These are phyloP conservation scores for Fraxinus latifolia DNA, from an alignment of 305 asterid genomes.

Conservation along the genomic window DNA sequence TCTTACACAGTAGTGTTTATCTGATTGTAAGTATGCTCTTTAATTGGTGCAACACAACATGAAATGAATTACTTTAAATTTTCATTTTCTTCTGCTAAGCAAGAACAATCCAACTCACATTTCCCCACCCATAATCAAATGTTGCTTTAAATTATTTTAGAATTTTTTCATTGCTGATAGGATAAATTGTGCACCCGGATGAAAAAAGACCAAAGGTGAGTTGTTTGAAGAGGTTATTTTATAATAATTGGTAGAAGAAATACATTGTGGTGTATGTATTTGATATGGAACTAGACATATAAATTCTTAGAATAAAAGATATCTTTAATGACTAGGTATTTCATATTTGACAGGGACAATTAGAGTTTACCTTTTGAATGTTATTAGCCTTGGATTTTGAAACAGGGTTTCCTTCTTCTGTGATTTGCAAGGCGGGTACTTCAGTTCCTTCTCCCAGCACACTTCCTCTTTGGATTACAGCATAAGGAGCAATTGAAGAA, in stretches of 20 bases:
- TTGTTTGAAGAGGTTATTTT: neutral
- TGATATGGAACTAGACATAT: neutral
- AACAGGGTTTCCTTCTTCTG: constrained; percentile 33
- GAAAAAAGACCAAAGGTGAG: neutral
- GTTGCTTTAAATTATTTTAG: neutral
- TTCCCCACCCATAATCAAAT: neutral
- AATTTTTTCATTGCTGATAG: neutral
- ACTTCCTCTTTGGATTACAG: constrained; percentile 61
- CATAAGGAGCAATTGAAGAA: constrained; percentile 58
- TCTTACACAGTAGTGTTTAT: neutral
- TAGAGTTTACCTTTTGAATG: constrained; percentile 34
- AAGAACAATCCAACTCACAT: neutral
- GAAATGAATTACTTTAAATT: neutral
- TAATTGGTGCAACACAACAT: neutral
- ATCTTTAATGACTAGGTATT: neutral
- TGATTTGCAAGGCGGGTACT: constrained; percentile 49
- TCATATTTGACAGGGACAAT: neutral
- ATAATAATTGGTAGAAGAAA: neutral
- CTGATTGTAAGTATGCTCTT: neutral
- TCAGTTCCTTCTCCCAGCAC: constrained; percentile 46
- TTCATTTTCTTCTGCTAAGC: neutral
- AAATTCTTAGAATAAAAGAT: neutral
- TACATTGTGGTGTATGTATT: neutral
- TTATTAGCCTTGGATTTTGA: constrained; percentile 35
- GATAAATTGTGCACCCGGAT: neutral